Base-by-base conservation (phyloP, 1,139 yeast species). In the Candida sp. region DNA sequence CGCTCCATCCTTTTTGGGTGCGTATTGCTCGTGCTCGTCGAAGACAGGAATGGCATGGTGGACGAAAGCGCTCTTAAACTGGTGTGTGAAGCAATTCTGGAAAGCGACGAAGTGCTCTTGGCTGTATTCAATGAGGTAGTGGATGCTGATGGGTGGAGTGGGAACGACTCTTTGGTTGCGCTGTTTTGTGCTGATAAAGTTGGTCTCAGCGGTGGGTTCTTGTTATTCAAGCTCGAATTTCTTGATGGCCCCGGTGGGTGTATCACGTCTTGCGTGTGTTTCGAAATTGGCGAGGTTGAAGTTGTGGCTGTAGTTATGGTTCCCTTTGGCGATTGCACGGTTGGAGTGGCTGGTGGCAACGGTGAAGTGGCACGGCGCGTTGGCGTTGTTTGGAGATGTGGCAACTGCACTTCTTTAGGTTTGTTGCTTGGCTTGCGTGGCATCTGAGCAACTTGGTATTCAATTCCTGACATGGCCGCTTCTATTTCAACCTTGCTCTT, bases 401-500 rank as follows among this genome's bases (percentile, higher is more conserved):
- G 32, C 23, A 5, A 11, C 25, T 34, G 23, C 5, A 9, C 23
- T 4, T n/a, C 25, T 31, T 34, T 31, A 8, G 23, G 22, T 11
- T 47, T 49, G 11, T 44, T 52, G 52, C 17, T 17, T 35, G 45
- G 38, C 22, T 47, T 46, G n/a, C 41, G 38, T 37, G 49, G 52
- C 44, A 55, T 54, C 25, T 52, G 58, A 41, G 58, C 63, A 17
- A 54, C 54, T 35, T 57, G 62, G 27, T 52, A 59, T 45, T 58
- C 59, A 49, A 70, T 58, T 17, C 54, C 58, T 2, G 58, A 60
- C 26, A 68, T 63, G 7, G 59, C 61, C 3, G 49, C 49, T 3
- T 59, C 65, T 41, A 70, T 59, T 48, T 73, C 77, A 6, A 56
- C 58, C 50, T 69, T 73, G 44, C 78, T 74, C 37, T 67, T 62